Evolutionary conservation across 805 yeast genomes (phyloP), one percentile per base, ranked within the genome.

Genomic region (Yamadazyma olivae): DNA sequence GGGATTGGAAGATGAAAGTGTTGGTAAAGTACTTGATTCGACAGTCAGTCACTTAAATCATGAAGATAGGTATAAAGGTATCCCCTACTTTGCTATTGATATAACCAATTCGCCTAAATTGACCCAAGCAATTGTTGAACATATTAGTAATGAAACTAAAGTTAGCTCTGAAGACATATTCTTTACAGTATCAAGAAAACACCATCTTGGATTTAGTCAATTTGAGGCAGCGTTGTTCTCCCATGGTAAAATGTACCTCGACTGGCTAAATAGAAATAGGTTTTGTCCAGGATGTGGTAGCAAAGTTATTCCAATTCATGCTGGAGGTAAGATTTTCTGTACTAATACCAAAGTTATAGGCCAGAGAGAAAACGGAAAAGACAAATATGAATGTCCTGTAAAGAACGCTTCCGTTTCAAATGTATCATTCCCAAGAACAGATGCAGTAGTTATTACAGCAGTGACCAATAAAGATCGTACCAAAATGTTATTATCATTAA

Each of bases 221-320:
- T 42, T 38, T 14, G 83, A 82, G 34, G 83, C 88, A 0, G 77
- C 87, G 3, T 54, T 88, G 16, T 81, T 77, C 45, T 81, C 95
- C 3, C 93, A 90, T 52, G 91, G 86, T 0, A 77, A 82, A 40
- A 87, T 84, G 80, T 84, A 79, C 53, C 52, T 89, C 36, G 95
- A 90, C 57, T 91, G 97, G 96, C 66, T 85, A 31, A 57, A 62
- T 36, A 77, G 87, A 35, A 84, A 83, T 51, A 67, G 70, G 39
- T 83, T 72, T 59, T 91, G 98, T 54, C 90, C 91, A 5, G 91
- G 93, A 0, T 91, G 98, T 64, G 97, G 96, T 0, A 53, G 71
- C 0, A 59, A 56, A 27, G 77, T 79, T 12, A 64, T 77, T 10
- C 81, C 86, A 2, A 67, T 81, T 5, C 78, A 81, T 46, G 83